Conservation (phyloP, 192 early-diverging fungal species). For the Entomortierella chlamydospora region DNA sequence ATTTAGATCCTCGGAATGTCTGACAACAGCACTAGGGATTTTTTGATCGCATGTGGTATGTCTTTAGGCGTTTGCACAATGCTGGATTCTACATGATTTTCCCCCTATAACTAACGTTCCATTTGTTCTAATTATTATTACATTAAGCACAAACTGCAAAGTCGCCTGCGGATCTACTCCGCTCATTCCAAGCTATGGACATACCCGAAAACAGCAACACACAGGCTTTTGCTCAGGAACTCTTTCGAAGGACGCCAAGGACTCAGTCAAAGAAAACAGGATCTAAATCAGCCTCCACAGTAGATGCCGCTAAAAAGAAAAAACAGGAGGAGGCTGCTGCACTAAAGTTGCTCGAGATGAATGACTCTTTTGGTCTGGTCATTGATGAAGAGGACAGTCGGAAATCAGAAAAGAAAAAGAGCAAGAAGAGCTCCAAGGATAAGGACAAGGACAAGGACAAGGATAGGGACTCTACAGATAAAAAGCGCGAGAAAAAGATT, state of each 20-base stretch:
- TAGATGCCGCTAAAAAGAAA: constrained; percentile 54
- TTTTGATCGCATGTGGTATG: constrained; percentile 70
- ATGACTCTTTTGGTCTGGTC: constrained; percentile 31
- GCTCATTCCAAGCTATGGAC: constrained; percentile 67
- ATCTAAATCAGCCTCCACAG: constrained; percentile 27
- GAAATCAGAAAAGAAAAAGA: constrained; percentile 32
- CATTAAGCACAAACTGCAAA: constrained; percentile 73
- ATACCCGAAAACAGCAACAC: constrained; percentile 68
- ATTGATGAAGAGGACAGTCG: constrained; percentile 29
- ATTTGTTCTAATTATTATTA: neutral
- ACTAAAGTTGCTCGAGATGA: constrained; percentile 26
- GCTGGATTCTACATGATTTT: no score
- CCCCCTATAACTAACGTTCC: no score
- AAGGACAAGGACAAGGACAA: constrained; percentile 38
- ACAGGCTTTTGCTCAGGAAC: constrained; percentile 71
- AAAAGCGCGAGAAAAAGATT: constrained; percentile 58
- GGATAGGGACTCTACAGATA: constrained; percentile 11
- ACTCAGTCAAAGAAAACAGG: constrained; percentile 55
- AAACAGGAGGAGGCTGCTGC: constrained; percentile 32
- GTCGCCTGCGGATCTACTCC: constrained; percentile 62
- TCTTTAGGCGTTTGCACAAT: no score
- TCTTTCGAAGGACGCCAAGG: constrained; percentile 67
- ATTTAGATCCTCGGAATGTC: constrained; percentile 70
- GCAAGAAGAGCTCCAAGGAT: constrained; percentile 42
- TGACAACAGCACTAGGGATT: constrained; percentile 77